Base-by-base conservation (phyloP, 2,329 filamentous ascomycete species). In the Ophiostoma quercus region DNA sequence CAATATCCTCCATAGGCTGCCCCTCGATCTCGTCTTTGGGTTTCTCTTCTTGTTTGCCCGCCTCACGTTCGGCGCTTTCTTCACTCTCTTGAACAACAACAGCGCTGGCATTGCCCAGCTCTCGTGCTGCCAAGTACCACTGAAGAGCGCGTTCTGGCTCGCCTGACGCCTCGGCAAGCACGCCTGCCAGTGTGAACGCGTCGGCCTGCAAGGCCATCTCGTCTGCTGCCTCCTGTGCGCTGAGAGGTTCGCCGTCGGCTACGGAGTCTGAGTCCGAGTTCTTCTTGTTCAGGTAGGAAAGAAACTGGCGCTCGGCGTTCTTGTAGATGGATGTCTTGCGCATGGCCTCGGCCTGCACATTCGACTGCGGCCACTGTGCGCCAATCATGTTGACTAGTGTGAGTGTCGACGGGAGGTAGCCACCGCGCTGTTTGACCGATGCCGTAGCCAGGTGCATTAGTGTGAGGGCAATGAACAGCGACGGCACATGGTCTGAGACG, bases 351-450 rank as follows among this genome's bases (percentile, higher is more conserved):
- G 25, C 19, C 47, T 51, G 11, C 9, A 2, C 67, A 66, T 19
- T 29, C 11, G 43, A 11, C 51, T 29, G 47, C 3, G 8, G 14
- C 47, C 43, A 39, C 76, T 54, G 34, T 72, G 74, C 60, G 29
- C 57, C 65, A 37, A 73, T 63, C 60, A 72, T 69, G 68, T 67
- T 67, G 66, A 77, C 71, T 11, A 80, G 47, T 3, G 78, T 76
- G 43, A 82, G 73, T 5, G 78, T 76, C 19, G 79, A 78, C 7
- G 80, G 80, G 43, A 71, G 67, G 73, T 81, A 81, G 51, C 73
- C 76, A 22, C 69, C 67, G n/a, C 54, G 70, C 11, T 37, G 51
- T 1, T 47, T 34, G 1, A 78, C 71, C 22, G 71, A 66, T 9
- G 76, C 75, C 11, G 25, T 67, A 22, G 78, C 77, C 2, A 77